Percentiles rank a stretch among this genome's conserved stretches.
These are phyloP conservation scores for Xylaria sp. DNA, from an alignment of 2,329 filamentous ascomycete genomes.

Conservation along the genomic window DNA sequence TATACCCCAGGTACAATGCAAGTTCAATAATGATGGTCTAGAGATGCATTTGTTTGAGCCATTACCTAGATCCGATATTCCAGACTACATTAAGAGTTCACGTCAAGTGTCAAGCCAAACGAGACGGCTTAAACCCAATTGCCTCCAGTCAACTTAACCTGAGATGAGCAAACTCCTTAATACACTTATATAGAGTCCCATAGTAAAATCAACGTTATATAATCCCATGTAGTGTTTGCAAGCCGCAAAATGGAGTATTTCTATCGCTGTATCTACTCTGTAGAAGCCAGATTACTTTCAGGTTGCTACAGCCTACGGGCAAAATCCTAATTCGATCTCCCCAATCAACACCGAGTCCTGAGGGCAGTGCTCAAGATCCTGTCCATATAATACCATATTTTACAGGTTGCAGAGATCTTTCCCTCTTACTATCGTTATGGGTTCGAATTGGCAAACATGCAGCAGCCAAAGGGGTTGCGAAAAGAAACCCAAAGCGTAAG, in stretches of 20 bases:
- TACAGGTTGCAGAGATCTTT: background rate
- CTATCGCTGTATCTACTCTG: too few relatives aligned
- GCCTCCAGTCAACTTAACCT: background rate
- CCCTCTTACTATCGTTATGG: background rate
- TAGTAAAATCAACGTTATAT: background rate
- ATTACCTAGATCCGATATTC: background rate
- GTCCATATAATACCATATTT: too few relatives aligned
- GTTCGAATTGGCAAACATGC: background rate
- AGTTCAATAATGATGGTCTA: background rate
- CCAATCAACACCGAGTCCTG: too few relatives aligned
- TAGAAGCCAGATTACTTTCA: background rate
- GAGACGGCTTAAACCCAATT: background rate
- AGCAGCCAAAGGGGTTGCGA: background rate
- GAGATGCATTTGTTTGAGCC: background rate
- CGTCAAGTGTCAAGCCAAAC: background rate
- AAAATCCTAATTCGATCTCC: background rate
- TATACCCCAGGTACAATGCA: background rate
- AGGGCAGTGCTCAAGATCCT: too few relatives aligned
- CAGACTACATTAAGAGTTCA: background rate
- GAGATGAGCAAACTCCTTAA: background rate
- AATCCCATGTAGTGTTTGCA: background rate
- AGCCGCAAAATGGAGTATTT: background rate
- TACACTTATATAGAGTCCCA: background rate
- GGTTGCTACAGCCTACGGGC: background rate
- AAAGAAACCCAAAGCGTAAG: background rate